Base-by-base conservation (phyloP, 2,329 filamentous ascomycete genomes). In the Lasiodiplodia citricola region DNA sequence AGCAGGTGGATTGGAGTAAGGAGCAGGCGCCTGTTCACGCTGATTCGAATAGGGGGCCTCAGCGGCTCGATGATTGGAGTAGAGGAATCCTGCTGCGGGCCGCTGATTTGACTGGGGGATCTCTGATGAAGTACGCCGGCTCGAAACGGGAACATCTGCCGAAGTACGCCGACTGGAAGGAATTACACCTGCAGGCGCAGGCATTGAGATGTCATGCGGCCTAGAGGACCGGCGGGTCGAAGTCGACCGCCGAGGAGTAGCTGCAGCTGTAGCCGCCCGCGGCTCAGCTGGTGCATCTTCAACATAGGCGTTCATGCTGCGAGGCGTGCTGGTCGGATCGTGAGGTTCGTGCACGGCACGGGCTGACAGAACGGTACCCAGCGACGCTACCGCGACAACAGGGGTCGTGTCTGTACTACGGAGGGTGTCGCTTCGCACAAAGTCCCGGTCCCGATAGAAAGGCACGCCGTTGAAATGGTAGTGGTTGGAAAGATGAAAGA, bases 321-420 rank as follows among this genome's bases (percentile, higher is more conserved):
- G 65, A 67, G 65, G 65, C 31, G 66, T 68, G 57, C 47, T 44
- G 47, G 56, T 64, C 41, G 28, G 51, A 44, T 57, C 38, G 14
- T 65, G 52, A 14, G 67, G 60, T 44, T 68, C 52, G 23, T 68
- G 57, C 38, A 68, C 67, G 14, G 67, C 57, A 44, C 74, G 78
- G 52, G 78, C 73, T 72, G 75, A 75, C 55, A 79, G 66, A 6
- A 79, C 72, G 21, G 76, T 77, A 11, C 76, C 77, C 44, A 78
- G 73, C 21, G 75, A 73, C 35, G 77, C 76, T 68, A 75, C 76
- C 23, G 72, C 71, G 8, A 79, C 66, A n/a, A 77, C 71, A 28
- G 78, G 78, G 5, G 77, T 75, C 4, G 76, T 71, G 47, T 78
- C 78, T 71, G 68, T 64, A 51, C 67, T 68, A 16, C 38, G 50